Evolutionary conservation across 148 eudicot genomes (phyloP).

Genomic region (Bassia scoparia): DNA sequence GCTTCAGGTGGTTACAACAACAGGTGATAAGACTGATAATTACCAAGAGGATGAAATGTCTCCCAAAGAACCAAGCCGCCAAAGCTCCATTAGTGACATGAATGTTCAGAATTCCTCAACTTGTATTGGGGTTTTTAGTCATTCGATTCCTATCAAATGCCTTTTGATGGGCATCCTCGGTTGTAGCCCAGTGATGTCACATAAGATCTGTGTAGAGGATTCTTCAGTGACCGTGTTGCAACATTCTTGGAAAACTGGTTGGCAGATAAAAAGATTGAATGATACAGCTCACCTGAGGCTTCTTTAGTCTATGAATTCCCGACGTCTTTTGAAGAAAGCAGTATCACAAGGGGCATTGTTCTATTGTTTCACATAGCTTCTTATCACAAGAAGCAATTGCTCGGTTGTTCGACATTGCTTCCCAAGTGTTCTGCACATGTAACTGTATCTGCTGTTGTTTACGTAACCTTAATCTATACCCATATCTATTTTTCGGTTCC

Average conservation of each 20-base stretch:
- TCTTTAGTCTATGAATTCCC: constrained; percentile 32
- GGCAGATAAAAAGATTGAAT: constrained; percentile 95
- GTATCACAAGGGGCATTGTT: not conserved
- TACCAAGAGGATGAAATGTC: constrained; percentile 90
- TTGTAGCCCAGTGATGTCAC: constrained; percentile 67
- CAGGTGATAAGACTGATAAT: constrained; percentile 44
- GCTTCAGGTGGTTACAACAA: constrained; percentile 79
- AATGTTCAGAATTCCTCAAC: constrained; percentile 38
- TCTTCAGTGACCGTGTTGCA: constrained; percentile 86
- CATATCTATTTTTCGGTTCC: constrained; percentile 18
- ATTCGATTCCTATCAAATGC: constrained; percentile 78
- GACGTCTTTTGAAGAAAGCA: not conserved
- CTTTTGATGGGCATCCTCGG: constrained; percentile 84
- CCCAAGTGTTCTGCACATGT: constrained; percentile 20
- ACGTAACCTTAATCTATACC: constrained; percentile 12
- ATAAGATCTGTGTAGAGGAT: constrained; percentile 83
- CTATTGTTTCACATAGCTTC: not conserved
- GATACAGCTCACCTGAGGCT: constrained; percentile 92
- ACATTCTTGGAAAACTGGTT: constrained; percentile 82
- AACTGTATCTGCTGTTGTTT: constrained; percentile 24
- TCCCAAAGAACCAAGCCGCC: constrained; percentile 50
- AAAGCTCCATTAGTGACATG: constrained; percentile 36
- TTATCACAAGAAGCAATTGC: not conserved
- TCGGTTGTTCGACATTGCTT: not conserved
- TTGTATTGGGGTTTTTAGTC: constrained; percentile 78